Percentiles rank a stretch among this genome's conserved stretches.
Conservation (phyloP, 2,329 filamentous ascomycete genomes). For the Pseudonectria foliicola region DNA sequence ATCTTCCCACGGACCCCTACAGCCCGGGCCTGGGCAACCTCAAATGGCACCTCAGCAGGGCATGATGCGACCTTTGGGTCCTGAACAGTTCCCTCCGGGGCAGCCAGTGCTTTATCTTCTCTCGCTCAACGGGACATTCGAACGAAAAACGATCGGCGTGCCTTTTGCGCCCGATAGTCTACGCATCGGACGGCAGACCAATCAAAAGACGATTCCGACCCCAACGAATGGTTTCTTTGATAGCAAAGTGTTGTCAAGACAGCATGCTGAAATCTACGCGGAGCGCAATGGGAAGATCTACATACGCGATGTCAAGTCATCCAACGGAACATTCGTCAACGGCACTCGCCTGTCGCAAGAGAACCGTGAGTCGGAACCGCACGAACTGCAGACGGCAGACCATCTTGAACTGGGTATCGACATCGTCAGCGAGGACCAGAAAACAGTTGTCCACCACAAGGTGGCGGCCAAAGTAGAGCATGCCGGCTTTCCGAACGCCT, state of each 20-base stretch:
- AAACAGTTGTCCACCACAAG: conserved; percentile 97
- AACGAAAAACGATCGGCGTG: conserved; percentile 91
- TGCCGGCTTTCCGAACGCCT: conserved; percentile 71
- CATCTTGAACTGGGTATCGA: conserved; percentile 94
- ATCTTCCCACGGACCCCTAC: conserved; percentile 25
- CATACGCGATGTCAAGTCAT: conserved; percentile 96
- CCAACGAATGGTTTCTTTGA: conserved; percentile 93
- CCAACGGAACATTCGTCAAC: conserved; percentile 97
- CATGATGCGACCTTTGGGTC: conserved; percentile 54
- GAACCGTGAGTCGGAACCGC: conserved; percentile 92
- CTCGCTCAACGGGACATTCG: conserved; percentile 93
- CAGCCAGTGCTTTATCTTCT: conserved; percentile 78
- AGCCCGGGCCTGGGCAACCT: conserved; percentile 24
- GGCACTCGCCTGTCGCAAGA: conserved; percentile 83
- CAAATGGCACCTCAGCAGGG: conserved; percentile 35
- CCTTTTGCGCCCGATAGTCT: conserved; percentile 92
- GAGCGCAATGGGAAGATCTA: conserved; percentile 77
- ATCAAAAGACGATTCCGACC: conserved; percentile 90
- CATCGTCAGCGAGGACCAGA: conserved; percentile 97
- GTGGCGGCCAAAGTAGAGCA: conserved; percentile 96
- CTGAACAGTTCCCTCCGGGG: conserved; percentile 53
- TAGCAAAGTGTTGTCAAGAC: conserved; percentile 91
- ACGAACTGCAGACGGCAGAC: conserved; percentile 86
- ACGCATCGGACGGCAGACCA: conserved; percentile 91
- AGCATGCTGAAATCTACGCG: conserved; percentile 97